A percentile compares a stretch with the other conserved stretches of the same genome.
Evolutionary conservation across 345 rosid genomes (phyloP).

Genomic region (Excoecaria agallocha): DNA sequence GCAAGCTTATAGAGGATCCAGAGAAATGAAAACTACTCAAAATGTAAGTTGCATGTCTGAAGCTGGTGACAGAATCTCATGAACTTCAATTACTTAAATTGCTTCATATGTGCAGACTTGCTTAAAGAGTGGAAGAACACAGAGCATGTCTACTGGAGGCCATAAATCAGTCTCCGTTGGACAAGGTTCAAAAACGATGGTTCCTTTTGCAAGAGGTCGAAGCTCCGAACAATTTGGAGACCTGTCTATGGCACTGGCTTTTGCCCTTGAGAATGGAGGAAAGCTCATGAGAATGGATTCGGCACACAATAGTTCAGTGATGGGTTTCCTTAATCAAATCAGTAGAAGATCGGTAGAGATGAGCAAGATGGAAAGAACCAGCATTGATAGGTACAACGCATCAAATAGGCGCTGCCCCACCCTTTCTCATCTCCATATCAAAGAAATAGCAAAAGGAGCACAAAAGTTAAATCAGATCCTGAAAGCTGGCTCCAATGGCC

Average conservation of each 20-base stretch:
- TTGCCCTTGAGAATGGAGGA: conserved; percentile 76
- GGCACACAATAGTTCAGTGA: conserved; percentile 44
- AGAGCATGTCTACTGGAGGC: conserved; percentile 28
- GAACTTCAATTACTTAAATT: conserved; percentile 16
- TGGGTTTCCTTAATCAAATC: conserved; percentile 60
- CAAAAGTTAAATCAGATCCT: conserved; percentile 74
- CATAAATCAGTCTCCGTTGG: conserved; percentile 28
- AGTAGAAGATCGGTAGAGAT: conserved; percentile 51
- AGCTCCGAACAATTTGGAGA: conserved; percentile 50
- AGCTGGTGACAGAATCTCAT: conserved; percentile 7
- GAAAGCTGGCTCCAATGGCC: conserved; percentile 59
- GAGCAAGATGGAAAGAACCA: conserved; percentile 41
- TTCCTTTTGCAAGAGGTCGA: conserved; percentile 47
- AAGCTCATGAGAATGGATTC: conserved; percentile 53
- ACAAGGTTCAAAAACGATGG: conserved; percentile 49
- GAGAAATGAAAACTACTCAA: conserved; percentile 33
- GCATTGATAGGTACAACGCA: conserved; percentile 21
- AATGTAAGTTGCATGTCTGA: conserved; percentile 42
- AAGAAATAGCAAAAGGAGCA: conserved; percentile 76
- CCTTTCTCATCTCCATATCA: conserved; percentile 60
- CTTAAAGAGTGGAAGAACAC: conserved; percentile 30
- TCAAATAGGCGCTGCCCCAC: conserved; percentile 45
- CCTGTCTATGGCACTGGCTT: conserved; percentile 64
- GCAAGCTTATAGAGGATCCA: conserved; percentile 49
- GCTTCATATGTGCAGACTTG: conserved; percentile 41